Evolutionary conservation across 2,329 filamentous ascomycete species (phyloP), one percentile per base, ranked within the genome.

Genomic region (Beauveria bassiana): DNA sequence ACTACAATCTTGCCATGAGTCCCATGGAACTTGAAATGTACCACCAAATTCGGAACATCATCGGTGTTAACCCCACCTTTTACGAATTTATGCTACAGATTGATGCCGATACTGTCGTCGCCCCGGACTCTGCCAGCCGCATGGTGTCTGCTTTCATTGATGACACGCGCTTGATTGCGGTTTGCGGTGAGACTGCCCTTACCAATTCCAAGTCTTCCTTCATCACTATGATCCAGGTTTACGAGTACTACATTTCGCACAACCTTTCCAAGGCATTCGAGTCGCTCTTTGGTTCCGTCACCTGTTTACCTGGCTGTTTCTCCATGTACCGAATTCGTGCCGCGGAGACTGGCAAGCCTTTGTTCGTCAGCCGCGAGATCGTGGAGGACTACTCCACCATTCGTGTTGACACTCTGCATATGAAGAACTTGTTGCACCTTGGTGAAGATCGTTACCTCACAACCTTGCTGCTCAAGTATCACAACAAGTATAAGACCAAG

Each of bases 241-340:
- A 98, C 81, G 93, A 99, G 76, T 99, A 99, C 82, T 99, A 93
- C 79, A 99, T 99, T 70, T 98, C 93, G 57, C 93, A 99, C 81
- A 96, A 98, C 73, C 78, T 99, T 68, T 88, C 90, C 68, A 98
- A 99, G 78, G 95, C 93, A 14, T 99, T 99, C 73, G 93, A 98
- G 77, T 95, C 90, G 77, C 82, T 99, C 69, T 99, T 99, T 72
- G 95, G 93, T 62, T 96, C 91, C 67, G 93, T 99, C 68, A 99
- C 95, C 56, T 99, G 95, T 83, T 81, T 99, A 72, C 95, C 95
- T 26, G 95, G 95, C 80, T 99, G 95, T 84, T 99, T 98, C 84
- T 92, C 89, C 69, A 99, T 99, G 95, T 99, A 97, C 77, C 89
- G 95, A 68, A 92, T 99, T 70, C 91, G 95, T 65, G 91, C 95